Percentiles rank a stretch among this genome's conserved stretches.
These are phyloP conservation scores for Phytophthora rubi DNA, from an alignment of 352 stramenopile species.

Conservation along the genomic window DNA sequence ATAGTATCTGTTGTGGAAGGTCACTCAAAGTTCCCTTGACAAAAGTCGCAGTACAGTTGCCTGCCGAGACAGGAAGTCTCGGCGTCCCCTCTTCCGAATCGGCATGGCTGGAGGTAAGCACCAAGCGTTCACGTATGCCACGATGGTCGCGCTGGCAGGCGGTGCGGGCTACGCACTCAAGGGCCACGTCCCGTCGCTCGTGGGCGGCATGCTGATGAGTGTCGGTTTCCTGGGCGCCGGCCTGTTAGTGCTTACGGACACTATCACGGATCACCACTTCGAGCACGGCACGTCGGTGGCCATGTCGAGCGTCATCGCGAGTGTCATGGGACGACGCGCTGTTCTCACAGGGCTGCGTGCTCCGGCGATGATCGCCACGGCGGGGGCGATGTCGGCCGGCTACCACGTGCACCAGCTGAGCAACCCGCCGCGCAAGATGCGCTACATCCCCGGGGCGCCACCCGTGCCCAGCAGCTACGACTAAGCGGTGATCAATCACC, in stretches of 20 bases:
- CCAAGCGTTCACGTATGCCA: conserved; percentile 77
- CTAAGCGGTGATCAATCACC: conserved; percentile 6
- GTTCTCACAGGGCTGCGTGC: conserved; percentile 50
- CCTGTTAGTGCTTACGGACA: conserved; percentile 69
- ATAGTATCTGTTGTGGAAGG: conserved; percentile 14
- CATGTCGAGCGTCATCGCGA: conserved; percentile 75
- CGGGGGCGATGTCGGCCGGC: conserved; percentile 59
- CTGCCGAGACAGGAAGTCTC: no score
- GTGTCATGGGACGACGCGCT: conserved; percentile 62
- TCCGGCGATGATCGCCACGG: conserved; percentile 53
- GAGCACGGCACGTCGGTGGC: conserved; percentile 66
- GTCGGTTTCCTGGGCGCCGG: conserved; percentile 73
- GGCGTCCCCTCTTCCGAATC: neutral
- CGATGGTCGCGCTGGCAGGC: conserved; percentile 66
- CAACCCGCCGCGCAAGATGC: conserved; percentile 60
- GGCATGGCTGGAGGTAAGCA: conserved; percentile 51
- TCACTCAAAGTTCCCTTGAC: neutral
- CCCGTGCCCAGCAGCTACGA: conserved; percentile 46
- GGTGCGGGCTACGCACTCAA: conserved; percentile 70
- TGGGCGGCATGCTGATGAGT: conserved; percentile 66
- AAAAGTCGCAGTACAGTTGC: neutral
- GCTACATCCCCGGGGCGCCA: conserved; percentile 59
- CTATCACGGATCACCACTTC: conserved; percentile 78
- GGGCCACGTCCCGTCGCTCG: conserved; percentile 66
- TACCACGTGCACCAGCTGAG: conserved; percentile 78